Base-by-base conservation (phyloP, 2,329 filamentous ascomycete species). In the Fusarium sp. region DNA sequence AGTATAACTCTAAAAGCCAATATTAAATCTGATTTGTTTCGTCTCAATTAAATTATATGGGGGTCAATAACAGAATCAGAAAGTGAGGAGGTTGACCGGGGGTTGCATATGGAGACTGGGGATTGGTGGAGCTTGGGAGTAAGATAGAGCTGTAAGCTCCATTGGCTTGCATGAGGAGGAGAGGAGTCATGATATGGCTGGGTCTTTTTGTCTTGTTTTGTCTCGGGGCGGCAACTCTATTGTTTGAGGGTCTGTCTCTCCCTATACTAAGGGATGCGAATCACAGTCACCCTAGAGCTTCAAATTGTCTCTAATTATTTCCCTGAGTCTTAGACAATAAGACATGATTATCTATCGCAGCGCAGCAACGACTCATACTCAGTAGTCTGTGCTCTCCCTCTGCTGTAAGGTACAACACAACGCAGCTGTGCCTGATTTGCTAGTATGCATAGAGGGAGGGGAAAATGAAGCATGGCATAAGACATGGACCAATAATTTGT, bases 371-470 rank as follows among this genome's bases (percentile, higher is more conserved):
- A 50, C 30, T 37, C 49, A 50, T 40, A 27, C 46, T 30, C 42
- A n/a, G 9, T 40, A 13, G 66, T 70, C 66, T 59, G 66, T 69
- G 66, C 66, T 66, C 55, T 67, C 30, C 43, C 50, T 50, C 43
- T 63, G 55, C 68, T 71, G 68, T 68, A 71, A 71, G 68, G 68
- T 71, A 71, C 68, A 54, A 50, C 27, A 34, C 21, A n/a, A 41
- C 48, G 16, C 58, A 64, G 48, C 54, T 61, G 65, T 71, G 58
- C 67, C 63, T 71, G 67, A 27, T 57, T 68, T 66, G 32, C 37
- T 57, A 54, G 56, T 43, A 27, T 47, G 34, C 34, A 47, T 30
- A 40, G 41, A 67, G 56, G 48, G 60, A 60, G 61, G 48, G 59
- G 47, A 32, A 49, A 56, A 55, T 42, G 47, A 53, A 61, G 66